Evolutionary conservation across 2,329 filamentous ascomycete species (phyloP).

Genomic region (Penicillium rolfsii): DNA sequence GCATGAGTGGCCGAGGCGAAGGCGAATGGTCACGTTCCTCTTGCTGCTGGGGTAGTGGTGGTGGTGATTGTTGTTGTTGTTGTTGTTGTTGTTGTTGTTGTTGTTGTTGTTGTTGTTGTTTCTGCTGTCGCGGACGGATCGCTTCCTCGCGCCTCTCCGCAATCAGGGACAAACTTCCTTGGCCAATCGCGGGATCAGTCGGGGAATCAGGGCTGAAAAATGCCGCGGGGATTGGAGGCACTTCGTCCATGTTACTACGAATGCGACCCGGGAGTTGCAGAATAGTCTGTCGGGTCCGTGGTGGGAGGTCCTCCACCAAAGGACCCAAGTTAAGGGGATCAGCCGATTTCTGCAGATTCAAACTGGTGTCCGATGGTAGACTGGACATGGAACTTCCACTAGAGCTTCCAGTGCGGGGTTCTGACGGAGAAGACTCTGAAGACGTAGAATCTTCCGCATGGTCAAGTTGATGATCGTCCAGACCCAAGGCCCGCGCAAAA

Average conservation of each 20-base stretch:
- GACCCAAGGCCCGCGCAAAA: constrained; percentile 44
- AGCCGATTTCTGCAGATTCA: constrained; percentile 35
- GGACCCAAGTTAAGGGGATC: constrained; percentile 52
- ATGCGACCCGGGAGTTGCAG: constrained; percentile 43
- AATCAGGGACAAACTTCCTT: constrained; percentile 45
- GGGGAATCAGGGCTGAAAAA: constrained; percentile 51
- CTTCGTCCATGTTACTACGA: constrained; percentile 31
- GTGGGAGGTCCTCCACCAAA: constrained; percentile 60
- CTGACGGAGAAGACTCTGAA: constrained; percentile 63
- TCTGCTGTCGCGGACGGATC: not conserved
- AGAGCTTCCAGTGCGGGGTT: constrained; percentile 64
- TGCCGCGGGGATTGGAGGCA: constrained; percentile 37
- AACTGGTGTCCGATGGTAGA: constrained; percentile 51
- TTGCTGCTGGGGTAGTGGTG: constrained; percentile 1
- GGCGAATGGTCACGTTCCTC: constrained; percentile 19
- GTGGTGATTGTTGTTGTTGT: not conserved
- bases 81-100: too few relatives aligned
- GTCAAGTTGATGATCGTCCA: constrained; percentile 67
- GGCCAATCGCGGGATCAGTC: constrained; percentile 51
- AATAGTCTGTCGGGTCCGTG: constrained; percentile 23
- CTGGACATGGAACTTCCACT: constrained; percentile 66
- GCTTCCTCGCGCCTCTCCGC: constrained; percentile 23
- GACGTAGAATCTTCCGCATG: constrained; percentile 68
- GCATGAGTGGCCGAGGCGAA: constrained; percentile 35
- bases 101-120: constrained; percentile 3